Evolutionary conservation across 1,284 basidiomycete genomes (phyloP).

Genomic region (Takashimella tepidaria): DNA sequence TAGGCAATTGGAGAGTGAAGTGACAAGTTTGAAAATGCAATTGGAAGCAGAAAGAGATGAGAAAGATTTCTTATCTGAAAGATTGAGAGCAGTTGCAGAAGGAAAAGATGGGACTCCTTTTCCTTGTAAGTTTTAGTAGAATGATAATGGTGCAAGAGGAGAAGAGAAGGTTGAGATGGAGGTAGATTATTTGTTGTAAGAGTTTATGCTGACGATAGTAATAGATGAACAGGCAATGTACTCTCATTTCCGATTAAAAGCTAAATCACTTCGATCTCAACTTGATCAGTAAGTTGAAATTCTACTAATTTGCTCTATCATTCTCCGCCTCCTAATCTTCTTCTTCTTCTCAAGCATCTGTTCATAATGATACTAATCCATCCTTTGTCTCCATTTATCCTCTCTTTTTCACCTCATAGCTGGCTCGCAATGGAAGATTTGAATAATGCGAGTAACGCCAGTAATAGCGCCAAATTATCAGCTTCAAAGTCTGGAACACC

Average conservation of each 20-base stretch:
- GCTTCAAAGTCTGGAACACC: constrained; percentile 20
- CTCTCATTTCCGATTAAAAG: constrained; percentile 38
- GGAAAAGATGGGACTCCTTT: constrained; percentile 17
- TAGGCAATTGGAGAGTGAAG: constrained; percentile 29
- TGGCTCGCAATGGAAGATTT: constrained; percentile 42
- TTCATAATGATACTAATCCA: not conserved
- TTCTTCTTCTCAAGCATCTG: not conserved
- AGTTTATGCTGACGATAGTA: constrained; percentile 6
- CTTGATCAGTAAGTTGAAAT: constrained; percentile 35
- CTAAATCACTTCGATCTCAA: constrained; percentile 35
- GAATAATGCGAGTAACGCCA: constrained; percentile 11
- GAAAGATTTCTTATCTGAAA: constrained; percentile 33
- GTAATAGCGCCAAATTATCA: constrained; percentile 11
- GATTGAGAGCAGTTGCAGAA: constrained; percentile 15
- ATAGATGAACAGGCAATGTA: constrained; percentile 35
- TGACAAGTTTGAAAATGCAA: constrained; percentile 28
- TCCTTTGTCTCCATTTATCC: no score
- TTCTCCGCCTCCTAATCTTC: not conserved
- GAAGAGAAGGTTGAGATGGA: not conserved
- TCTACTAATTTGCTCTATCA: not conserved
- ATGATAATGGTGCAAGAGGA: not conserved
- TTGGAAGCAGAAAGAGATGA: constrained; percentile 36
- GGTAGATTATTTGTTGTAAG: not conserved
- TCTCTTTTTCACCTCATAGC: constrained; percentile 19
- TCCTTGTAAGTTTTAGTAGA: constrained; percentile 12